Base-by-base conservation (phyloP, 352 stramenopile genomes). In the Plasmopara halstedii region DNA sequence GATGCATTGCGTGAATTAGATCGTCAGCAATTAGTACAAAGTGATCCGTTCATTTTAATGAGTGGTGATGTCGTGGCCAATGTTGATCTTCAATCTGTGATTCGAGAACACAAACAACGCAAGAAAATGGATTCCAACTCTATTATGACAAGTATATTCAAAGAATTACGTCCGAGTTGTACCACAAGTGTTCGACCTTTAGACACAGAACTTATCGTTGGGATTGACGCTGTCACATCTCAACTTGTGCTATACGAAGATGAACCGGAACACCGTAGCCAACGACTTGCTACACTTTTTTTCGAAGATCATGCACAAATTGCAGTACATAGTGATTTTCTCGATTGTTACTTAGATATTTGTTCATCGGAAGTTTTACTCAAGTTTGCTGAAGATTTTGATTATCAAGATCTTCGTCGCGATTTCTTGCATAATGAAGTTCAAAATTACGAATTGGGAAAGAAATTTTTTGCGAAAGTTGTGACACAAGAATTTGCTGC, bases 321-420 rank as follows among this genome's bases (percentile, higher is more conserved):
- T 22, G 73, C 86, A 20, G 50, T 99, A 18, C 83, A 88, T 3
- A 82, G 75, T 32, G 95, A 99, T 63, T 67, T 99, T 20, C 57
- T 98, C 40, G 96, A 99, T 78, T 97, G 91, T 46, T 93, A 97
- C 52, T 94, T 99, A 37, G 91, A 98, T 56, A 92, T 99, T 50
- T 99, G 96, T 63, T 98, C 92, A 45, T 88, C 94, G 5, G 96
- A 99, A 54, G 94, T 99, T 33, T 66, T 99, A 37, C 81, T 97
- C 20, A 91, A 97, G 58, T 98, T 99, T 46, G 83, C 79, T 18
- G 96, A 99, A 58, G 96, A 99, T 62, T 99, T 98, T 64, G 96
- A 99, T 62, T 99, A 99, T 57, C 79, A 97, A 46, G 85, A 99
- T 40, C 74, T 98, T 50, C 69, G 95, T 18, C 58, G 65, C 1